phyloP scores from a whole-genome alignment of 768 basidiomycete genomes.

The Suillus clintonianus region DNA sequence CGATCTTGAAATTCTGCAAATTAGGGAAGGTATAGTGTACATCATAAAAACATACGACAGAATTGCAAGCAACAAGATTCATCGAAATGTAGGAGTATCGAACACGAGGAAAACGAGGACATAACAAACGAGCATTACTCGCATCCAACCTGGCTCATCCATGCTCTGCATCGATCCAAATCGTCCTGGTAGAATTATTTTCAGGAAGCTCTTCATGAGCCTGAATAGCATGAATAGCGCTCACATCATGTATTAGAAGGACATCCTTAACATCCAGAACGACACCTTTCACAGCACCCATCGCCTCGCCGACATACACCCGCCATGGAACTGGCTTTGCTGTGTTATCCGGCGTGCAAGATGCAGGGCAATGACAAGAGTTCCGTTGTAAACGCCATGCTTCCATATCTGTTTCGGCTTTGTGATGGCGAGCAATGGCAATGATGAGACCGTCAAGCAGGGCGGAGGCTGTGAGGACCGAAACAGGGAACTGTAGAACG shows the following conservation, averaged over 20 bases:
- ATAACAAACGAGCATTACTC: slow-evolving; percentile 4
- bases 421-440: slow-evolving; percentile 39
- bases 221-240: not conserved
- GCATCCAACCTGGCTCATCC: slow-evolving; percentile 18
- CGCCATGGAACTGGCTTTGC: slow-evolving; percentile 13
- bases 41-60: not conserved
- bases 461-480: slow-evolving; percentile 54
- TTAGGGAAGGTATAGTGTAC: slow-evolving; percentile 11
- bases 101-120: not conserved
- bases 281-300: slow-evolving; percentile 12
- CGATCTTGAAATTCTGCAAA: slow-evolving; percentile 12
- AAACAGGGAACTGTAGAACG: slow-evolving; percentile 52
- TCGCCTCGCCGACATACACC: slow-evolving; percentile 12
- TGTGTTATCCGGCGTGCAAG: not conserved
- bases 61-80: not conserved
- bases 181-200: slow-evolving; percentile 16
- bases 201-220: not conserved
- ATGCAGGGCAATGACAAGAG: not conserved
- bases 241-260: slow-evolving; percentile 22
- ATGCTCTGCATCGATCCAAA: slow-evolving; percentile 23
- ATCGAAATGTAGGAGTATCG: not conserved
- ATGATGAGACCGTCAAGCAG: slow-evolving; percentile 47
- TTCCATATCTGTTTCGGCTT: slow-evolving; percentile 26
- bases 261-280: slow-evolving; percentile 26
- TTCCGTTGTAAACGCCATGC: not conserved